Percentiles rank a stretch among this genome's conserved stretches.
Evolutionary conservation across 306 rosid genomes (phyloP).

Genomic region (Fragaria nilgerrensis): DNA sequence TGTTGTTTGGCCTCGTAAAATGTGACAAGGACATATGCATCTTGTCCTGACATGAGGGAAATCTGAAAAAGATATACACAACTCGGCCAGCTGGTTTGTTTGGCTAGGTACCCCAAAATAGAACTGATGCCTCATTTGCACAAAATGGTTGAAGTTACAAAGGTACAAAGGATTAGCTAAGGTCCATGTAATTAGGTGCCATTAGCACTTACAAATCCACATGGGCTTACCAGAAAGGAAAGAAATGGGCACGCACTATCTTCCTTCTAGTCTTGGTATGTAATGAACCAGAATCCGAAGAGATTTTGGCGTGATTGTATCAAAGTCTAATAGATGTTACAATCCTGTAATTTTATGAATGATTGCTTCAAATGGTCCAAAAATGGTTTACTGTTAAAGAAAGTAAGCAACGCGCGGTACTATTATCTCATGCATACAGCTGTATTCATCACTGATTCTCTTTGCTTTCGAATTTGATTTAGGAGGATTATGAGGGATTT

Average conservation of each 20-base stretch:
- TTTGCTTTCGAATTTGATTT: neutral
- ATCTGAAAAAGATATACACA: neutral
- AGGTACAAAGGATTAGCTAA: neutral
- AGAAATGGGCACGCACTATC: neutral
- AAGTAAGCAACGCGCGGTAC: neutral
- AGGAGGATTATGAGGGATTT: neutral
- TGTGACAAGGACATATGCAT: neutral
- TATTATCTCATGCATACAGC: neutral
- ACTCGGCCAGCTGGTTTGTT: neutral
- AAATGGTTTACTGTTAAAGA: neutral
- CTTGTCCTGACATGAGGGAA: neutral
- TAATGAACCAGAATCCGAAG: neutral
- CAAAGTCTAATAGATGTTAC: neutral
- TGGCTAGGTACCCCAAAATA: neutral
- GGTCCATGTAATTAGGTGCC: neutral
- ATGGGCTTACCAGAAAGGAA: neutral
- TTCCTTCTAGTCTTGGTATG: neutral
- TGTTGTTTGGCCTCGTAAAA: constrained; percentile 13
- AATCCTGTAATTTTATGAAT: neutral
- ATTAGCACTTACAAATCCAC: neutral
- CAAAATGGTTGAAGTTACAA: neutral
- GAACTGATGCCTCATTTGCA: neutral
- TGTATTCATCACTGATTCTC: neutral
- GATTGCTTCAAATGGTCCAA: neutral
- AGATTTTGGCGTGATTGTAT: constrained; percentile 13